Percentiles rank a stretch among this genome's conserved stretches.
These are phyloP conservation scores for Ascoidea tarda DNA, from an alignment of 805 yeast genomes.

Conservation along the genomic window DNA sequence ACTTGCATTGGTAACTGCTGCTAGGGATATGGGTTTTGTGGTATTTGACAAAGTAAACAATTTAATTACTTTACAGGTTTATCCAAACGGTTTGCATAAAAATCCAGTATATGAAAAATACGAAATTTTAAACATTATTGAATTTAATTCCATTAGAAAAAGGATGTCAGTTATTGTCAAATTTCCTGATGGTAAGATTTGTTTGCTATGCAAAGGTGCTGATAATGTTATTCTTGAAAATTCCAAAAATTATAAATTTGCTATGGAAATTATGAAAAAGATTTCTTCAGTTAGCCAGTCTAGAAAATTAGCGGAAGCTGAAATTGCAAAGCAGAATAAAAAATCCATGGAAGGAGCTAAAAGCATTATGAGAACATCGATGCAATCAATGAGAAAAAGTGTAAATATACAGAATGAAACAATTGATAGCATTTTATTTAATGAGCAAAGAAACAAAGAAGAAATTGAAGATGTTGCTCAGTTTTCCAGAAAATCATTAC, in stretches of 20 bases:
- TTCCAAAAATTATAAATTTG: slow-evolving; percentile 42
- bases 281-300: slow-evolving; percentile 39
- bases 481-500: slow-evolving; percentile 43
- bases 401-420: slow-evolving; percentile 20
- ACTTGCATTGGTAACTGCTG: slow-evolving; percentile 84
- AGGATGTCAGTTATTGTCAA: slow-evolving; percentile 83
- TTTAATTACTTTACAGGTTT: slow-evolving; percentile 52
- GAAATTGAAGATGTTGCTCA: slow-evolving; percentile 40
- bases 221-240: slow-evolving; percentile 79
- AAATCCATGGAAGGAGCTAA: slow-evolving; percentile 18
- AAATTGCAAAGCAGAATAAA: slow-evolving; percentile 45
- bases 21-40: slow-evolving; percentile 89
- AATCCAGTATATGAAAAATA: slow-evolving; percentile 55
- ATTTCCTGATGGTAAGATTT: slow-evolving; percentile 63
- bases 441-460: slow-evolving; percentile 27
- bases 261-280: slow-evolving; percentile 49
- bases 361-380: slow-evolving; percentile 2
- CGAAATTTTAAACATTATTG: slow-evolving; percentile 67
- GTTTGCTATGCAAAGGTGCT: slow-evolving; percentile 89
- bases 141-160: slow-evolving; percentile 77
- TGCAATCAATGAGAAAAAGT: neutral
- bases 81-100: slow-evolving; percentile 66
- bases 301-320: slow-evolving; percentile 71
- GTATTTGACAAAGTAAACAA: slow-evolving; percentile 55
- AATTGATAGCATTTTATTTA: slow-evolving; percentile 34